A percentile compares a stretch with the other conserved stretches of the same genome.
These are phyloP conservation scores for Cladobotryum mycophilum DNA, from an alignment of 2,329 filamentous ascomycete genomes.

Conservation along the genomic window DNA sequence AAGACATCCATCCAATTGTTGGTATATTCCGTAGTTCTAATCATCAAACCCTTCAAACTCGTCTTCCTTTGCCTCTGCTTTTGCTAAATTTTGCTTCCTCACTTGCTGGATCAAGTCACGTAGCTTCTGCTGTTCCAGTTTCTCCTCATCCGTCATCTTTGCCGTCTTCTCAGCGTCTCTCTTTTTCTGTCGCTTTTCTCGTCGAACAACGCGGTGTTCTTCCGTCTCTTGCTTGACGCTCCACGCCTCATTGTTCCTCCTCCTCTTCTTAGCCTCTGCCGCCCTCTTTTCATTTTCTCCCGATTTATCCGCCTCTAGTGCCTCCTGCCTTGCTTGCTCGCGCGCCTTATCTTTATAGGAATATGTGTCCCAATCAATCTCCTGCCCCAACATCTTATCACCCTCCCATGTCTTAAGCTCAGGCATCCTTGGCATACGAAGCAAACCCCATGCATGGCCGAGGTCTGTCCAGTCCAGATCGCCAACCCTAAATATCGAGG, in stretches of 20 bases:
- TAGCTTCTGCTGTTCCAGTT: slow-evolving; percentile 55
- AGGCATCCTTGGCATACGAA: slow-evolving; percentile 89
- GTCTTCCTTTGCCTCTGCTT: slow-evolving; percentile 35
- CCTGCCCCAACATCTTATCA: slow-evolving; percentile 56
- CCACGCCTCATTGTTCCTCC: slow-evolving; percentile 63
- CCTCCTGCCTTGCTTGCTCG: slow-evolving; percentile 57
- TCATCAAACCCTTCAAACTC: slow-evolving; percentile 57
- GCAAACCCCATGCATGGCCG: slow-evolving; percentile 76
- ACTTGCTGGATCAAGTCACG: slow-evolving; percentile 59
- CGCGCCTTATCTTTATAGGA: slow-evolving; percentile 66
- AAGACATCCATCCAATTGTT: slow-evolving; percentile 4
- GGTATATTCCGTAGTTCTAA: slow-evolving; percentile 25
- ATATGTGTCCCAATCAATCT: slow-evolving; percentile 61
- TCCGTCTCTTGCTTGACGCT: slow-evolving; percentile 64
- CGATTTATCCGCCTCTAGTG: slow-evolving; percentile 44
- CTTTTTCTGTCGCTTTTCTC: slow-evolving; percentile 59
- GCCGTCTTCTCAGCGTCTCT: slow-evolving; percentile 57
- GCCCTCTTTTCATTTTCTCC: slow-evolving; percentile 32
- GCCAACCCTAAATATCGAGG: slow-evolving; percentile 77
- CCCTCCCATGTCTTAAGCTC: slow-evolving; percentile 71
- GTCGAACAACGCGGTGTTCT: slow-evolving; percentile 53
- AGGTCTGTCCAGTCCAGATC: slow-evolving; percentile 83
- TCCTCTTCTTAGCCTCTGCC: slow-evolving; percentile 47
- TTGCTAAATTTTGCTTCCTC: slow-evolving; percentile 48
- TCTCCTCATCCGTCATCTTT: slow-evolving; percentile 66